Percentiles rank a stretch among this genome's conserved stretches.
Evolutionary conservation across 495 filamentous ascomycete species (phyloP).

Genomic region (Copromyces sp.): DNA sequence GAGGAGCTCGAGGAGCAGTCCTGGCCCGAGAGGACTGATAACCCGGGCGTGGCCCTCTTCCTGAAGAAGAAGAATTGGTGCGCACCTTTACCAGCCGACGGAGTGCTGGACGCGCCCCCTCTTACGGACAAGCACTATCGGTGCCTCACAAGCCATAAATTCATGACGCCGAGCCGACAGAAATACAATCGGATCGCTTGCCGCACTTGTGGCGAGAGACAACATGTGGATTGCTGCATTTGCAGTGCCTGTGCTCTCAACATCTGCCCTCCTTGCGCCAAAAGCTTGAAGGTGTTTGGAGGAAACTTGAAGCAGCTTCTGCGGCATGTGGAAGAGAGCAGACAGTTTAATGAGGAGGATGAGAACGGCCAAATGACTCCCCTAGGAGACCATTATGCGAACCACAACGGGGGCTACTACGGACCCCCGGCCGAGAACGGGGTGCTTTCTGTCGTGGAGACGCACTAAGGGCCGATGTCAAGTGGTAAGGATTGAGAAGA

Average conservation of each 20-base stretch:
- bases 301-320: slow-evolving; percentile 15
- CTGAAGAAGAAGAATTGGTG: slow-evolving; percentile 15
- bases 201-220: slow-evolving; percentile 13
- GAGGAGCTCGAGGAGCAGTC: slow-evolving; percentile 3
- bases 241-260: slow-evolving; percentile 22
- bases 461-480: not conserved
- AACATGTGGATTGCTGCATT: slow-evolving; percentile 17
- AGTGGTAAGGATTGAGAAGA: not conserved
- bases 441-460: not conserved
- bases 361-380: not conserved
- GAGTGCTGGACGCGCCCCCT: slow-evolving; percentile 17
- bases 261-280: slow-evolving; percentile 13
- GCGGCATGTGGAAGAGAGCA: slow-evolving; percentile 7
- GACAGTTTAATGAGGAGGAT: not conserved
- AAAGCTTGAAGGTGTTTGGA: slow-evolving; percentile 2
- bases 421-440: not conserved
- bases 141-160: slow-evolving; percentile 19
- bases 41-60: slow-evolving; percentile 23
- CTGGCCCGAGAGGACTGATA: slow-evolving; percentile 10
- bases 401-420: not conserved
- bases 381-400: not conserved
- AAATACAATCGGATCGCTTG: slow-evolving; percentile 19
- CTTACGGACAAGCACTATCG: slow-evolving; percentile 13
- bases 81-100: slow-evolving; percentile 6
- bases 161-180: slow-evolving; percentile 21